These are phyloP conservation scores for Beauveria medogensis DNA, from an alignment of 2,329 filamentous ascomycete species.

Conservation along the genomic window DNA sequence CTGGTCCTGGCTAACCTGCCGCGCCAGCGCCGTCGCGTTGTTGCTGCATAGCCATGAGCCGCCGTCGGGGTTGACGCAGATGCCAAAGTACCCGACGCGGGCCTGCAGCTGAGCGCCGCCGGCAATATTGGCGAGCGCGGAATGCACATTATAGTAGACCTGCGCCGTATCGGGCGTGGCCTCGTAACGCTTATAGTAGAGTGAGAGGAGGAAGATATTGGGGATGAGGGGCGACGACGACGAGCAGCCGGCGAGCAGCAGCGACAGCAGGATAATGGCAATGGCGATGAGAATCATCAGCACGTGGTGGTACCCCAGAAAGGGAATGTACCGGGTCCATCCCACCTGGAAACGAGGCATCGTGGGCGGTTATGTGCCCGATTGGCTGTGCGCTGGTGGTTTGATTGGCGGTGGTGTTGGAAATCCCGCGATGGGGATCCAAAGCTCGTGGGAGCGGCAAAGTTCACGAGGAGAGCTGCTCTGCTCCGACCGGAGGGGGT, in stretches of 20 bases:
- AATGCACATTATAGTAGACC: slow-evolving; percentile 80
- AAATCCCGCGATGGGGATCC: background rate
- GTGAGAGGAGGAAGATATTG: slow-evolving; percentile 92
- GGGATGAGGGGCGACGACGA: slow-evolving; percentile 94
- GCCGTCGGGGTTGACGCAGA: slow-evolving; percentile 87
- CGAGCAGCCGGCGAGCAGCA: slow-evolving; percentile 90
- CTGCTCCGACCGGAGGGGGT: background rate
- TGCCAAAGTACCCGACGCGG: slow-evolving; percentile 94
- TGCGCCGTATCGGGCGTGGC: slow-evolving; percentile 78
- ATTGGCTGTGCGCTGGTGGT: background rate
- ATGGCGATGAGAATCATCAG: slow-evolving; percentile 96
- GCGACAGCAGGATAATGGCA: slow-evolving; percentile 86
- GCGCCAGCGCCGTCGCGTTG: slow-evolving; percentile 88
- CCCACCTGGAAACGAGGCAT: slow-evolving; percentile 13
- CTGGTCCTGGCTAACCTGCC: slow-evolving; percentile 81
- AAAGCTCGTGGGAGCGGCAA: background rate
- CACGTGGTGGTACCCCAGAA: slow-evolving; percentile 72
- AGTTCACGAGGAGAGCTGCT: background rate
- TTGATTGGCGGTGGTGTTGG: background rate
- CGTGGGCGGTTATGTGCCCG: background rate
- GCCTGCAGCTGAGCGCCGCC: slow-evolving; percentile 77
- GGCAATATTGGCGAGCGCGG: slow-evolving; percentile 83
- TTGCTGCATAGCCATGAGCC: slow-evolving; percentile 93
- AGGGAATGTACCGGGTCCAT: slow-evolving; percentile 48
- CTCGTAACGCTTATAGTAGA: slow-evolving; percentile 87